Evolutionary conservation across 108 stramenopile genomes (phyloP), one percentile per base, ranked within the genome.

Genomic region (Cylindrotheca closterium): DNA sequence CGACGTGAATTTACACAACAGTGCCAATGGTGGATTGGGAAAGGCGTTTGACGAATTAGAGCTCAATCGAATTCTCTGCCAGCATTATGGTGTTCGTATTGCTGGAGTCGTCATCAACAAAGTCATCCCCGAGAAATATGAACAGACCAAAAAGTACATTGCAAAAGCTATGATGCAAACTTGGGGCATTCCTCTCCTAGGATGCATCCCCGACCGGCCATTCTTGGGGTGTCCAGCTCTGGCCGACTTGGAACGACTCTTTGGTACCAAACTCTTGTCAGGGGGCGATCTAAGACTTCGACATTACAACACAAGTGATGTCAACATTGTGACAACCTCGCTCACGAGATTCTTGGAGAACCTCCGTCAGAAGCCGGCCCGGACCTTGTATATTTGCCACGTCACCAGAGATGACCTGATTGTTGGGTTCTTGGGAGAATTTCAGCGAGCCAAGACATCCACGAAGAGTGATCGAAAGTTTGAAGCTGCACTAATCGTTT

Each of bases 71-170:
- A 77, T 83, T 37, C 64, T 97, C 42, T 97, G 96, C 66, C 62
- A 92, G 57, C 69, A 91, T 12, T 68, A 91, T 65, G 82, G 92
- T 68, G 98, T 97, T 0, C 75, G 73, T 1, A 82, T 98, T 45
- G 85, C 90, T 2, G 98, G 96, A 23, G 96, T 98, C 5, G 77
- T 98, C 26, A 81, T 98, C 58, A 98, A 98, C 77, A 97, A 98
- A 70, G 97, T 96, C n/a, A 63, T 82, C n/a, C 90, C 80, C 4
- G 92, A 92, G 51, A 94, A 94, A 69, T 84, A 86, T 34, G 93
- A 94, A 47, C 92, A 93, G 73, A 92, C 92, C 4, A 88, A 86
- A 56, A 66, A 87, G 33, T 93, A 90, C 75, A 83, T 93, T 81
- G 49, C 37, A 2, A 82, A 84, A 61, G 89, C 89, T 23, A 65